A percentile compares a stretch with the other conserved stretches of the same genome.
phyloP scores from a whole-genome alignment of 2,329 filamentous ascomycete species.

The Colletotrichum cordylinicola region DNA sequence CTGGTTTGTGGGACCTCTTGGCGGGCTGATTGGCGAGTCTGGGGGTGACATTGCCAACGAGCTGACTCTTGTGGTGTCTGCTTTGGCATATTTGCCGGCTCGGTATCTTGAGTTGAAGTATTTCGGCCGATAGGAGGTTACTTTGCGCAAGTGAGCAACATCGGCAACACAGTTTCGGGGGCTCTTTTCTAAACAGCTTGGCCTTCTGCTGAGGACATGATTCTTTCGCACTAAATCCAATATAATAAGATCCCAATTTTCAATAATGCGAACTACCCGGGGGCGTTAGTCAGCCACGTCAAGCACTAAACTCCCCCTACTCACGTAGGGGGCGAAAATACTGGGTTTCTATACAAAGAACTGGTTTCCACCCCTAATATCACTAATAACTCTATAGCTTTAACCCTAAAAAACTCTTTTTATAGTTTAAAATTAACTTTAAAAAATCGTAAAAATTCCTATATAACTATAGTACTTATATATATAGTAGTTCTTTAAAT shows the following conservation, averaged over 20 bases:
- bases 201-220: fast-evolving
- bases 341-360: too few relatives aligned
- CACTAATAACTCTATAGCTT: too few relatives aligned
- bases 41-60: neutral
- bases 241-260: neutral
- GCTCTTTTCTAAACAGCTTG: neutral
- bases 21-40: neutral
- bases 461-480: too few relatives aligned
- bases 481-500: too few relatives aligned
- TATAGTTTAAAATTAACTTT: too few relatives aligned
- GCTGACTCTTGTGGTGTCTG: neutral
- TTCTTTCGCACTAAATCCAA: neutral
- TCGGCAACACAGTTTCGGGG: neutral
- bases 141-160: neutral
- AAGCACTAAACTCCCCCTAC: too few relatives aligned
- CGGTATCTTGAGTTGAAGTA: neutral
- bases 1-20: neutral
- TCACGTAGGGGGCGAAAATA: too few relatives aligned
- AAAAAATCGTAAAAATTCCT: too few relatives aligned
- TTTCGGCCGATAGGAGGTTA: neutral
- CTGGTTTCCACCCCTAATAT: too few relatives aligned
- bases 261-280: neutral
- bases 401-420: too few relatives aligned
- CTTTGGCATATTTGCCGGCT: neutral
- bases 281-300: too few relatives aligned